phyloP scores from a whole-genome alignment of 2,329 filamentous ascomycete species.

The Sarocladiaceae sp. region DNA sequence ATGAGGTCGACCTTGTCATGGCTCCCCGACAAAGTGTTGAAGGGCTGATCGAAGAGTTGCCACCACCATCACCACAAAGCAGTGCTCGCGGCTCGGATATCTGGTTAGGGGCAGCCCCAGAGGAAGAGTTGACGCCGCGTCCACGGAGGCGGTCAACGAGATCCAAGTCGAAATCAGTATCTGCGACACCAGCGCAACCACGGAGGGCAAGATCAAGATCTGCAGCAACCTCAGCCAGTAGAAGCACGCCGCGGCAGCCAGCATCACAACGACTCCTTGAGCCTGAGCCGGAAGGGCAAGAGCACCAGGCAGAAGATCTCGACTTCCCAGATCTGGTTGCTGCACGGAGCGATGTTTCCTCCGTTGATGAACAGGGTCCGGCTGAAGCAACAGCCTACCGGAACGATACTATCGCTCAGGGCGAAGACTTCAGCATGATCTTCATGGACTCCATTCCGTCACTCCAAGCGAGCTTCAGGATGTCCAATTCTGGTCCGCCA shows the following conservation, averaged over 20 bases:
- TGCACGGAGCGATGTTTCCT: constrained; percentile 27
- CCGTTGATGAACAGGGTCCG: constrained; percentile 21
- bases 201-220: not conserved
- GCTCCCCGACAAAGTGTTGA: not conserved
- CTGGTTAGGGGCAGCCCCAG: constrained; percentile 35
- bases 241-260: constrained; percentile 1
- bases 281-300: not conserved
- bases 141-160: constrained; percentile 14
- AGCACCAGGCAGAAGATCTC: not conserved
- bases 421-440: constrained; percentile 55
- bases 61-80: constrained; percentile 6
- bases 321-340: constrained; percentile 15
- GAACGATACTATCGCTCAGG: constrained; percentile 40
- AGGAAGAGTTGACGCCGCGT: constrained; percentile 30
- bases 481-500: constrained; percentile 14
- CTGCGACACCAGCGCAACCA: not conserved
- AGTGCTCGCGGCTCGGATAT: constrained; percentile 33
- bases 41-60: not conserved
- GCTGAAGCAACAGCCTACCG: constrained; percentile 14
- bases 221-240: not conserved
- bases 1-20: constrained; percentile 23
- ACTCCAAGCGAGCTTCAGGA: constrained; percentile 35
- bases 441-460: constrained; percentile 49
- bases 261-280: not conserved
- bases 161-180: constrained; percentile 1